phyloP scores from a whole-genome alignment of 768 basidiomycete genomes.

The Auriscalpium orientale region DNA sequence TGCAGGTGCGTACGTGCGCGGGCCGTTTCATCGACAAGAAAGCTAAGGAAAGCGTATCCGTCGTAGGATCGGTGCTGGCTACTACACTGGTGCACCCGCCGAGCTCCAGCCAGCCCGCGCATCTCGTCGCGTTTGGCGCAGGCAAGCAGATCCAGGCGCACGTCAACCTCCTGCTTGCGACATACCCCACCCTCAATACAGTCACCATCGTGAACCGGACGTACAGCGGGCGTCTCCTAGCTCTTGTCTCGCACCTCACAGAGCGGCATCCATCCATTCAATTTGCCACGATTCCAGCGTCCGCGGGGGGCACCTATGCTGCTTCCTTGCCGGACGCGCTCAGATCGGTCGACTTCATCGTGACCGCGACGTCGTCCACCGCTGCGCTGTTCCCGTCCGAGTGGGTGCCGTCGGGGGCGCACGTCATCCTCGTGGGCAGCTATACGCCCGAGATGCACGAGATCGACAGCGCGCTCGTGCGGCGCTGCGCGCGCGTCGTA shows the following conservation, averaged over 20 bases:
- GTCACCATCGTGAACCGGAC: slow-evolving; percentile 64
- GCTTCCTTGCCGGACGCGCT: slow-evolving; percentile 27
- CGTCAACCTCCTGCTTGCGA: slow-evolving; percentile 49
- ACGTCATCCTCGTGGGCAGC: slow-evolving; percentile 73
- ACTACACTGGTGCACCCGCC: slow-evolving; percentile 42
- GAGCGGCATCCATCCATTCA: slow-evolving; percentile 19
- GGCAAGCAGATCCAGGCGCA: slow-evolving; percentile 67
- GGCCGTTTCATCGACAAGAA: background rate
- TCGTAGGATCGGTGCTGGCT: slow-evolving; percentile 60
- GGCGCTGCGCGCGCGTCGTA: slow-evolving; percentile 47
- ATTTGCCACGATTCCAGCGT: slow-evolving; percentile 3
- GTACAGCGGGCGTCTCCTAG: slow-evolving; percentile 36
- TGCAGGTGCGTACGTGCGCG: slow-evolving; percentile 43
- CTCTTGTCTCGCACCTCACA: slow-evolving; percentile 28
- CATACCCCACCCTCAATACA: slow-evolving; percentile 43
- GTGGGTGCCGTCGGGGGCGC: slow-evolving; percentile 55
- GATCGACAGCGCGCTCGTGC: slow-evolving; percentile 50
- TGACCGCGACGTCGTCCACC: slow-evolving; percentile 67
- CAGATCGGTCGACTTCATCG: slow-evolving; percentile 50
- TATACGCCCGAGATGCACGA: slow-evolving; percentile 81
- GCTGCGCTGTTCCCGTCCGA: slow-evolving; percentile 60
- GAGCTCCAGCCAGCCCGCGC: slow-evolving; percentile 25
- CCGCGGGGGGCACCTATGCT: slow-evolving; percentile 1
- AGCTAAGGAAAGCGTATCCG: background rate
- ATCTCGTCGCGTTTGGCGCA: slow-evolving; percentile 61